Conservation (phyloP, 176 grass and related monocot species). For the Zoysia japonica region DNA sequence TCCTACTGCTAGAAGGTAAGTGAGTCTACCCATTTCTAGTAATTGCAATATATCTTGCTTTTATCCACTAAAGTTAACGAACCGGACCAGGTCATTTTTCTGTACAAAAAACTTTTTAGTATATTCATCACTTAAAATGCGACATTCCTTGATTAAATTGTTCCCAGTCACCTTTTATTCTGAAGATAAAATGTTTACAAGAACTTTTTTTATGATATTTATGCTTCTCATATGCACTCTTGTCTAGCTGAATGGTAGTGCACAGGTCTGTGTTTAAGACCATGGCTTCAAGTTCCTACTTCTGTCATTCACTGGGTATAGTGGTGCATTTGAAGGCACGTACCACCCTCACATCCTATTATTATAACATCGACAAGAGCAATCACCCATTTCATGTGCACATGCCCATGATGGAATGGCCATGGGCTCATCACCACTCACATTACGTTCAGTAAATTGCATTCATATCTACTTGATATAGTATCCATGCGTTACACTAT, state of each 20-base stretch:
- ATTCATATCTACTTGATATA: neutral
- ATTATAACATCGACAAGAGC: neutral
- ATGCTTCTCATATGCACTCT: neutral
- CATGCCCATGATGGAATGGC: neutral
- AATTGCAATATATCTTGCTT: neutral
- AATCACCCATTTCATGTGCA: slow-evolving; percentile 2
- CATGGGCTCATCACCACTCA: neutral
- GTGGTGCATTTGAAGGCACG: neutral
- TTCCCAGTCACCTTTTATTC: neutral
- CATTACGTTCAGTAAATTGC: slow-evolving; percentile 1
- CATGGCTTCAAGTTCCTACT: neutral
- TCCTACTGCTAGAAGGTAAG: slow-evolving; percentile 70
- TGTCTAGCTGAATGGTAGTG: neutral
- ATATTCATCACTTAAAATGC: neutral
- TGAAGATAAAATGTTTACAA: neutral
- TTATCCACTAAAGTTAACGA: neutral
- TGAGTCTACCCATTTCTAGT: neutral
- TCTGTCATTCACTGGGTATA: neutral
- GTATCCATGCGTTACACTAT: neutral
- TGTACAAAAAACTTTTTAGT: neutral
- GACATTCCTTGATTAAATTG: neutral
- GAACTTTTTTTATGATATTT: neutral
- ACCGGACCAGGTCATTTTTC: neutral
- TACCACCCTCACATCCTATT: neutral
- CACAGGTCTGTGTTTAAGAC: neutral